Base-by-base conservation (phyloP, 2,329 filamentous ascomycete species). In the Phyllosticta citriasiana region DNA sequence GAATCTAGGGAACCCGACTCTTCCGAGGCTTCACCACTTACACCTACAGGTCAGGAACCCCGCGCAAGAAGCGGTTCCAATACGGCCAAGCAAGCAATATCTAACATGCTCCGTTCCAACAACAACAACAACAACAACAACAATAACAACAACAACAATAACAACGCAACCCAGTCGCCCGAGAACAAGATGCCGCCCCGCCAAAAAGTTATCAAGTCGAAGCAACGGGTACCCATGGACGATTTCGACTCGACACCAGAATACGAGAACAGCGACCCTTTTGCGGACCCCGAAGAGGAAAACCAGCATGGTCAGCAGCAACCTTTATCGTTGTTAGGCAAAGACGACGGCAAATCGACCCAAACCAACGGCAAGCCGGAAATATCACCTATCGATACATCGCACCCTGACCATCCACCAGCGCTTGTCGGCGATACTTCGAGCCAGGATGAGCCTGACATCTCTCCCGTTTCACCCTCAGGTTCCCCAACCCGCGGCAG, bases 381-480 rank as follows among this genome's bases (percentile, higher is more conserved):
- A 26, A 35, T 57, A 7, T 62, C 60, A 51, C 67, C 12, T 30
- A 63, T 24, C 65, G 65, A 59, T 62, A 55, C 51, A 7, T 53
- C 26, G 8, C 66, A 22, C 53, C 62, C 22, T 67, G 67, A 53
- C 68, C 71, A 80, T 63, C 85, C 84, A 26, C 88, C 88, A 4
- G 83, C 83, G 33, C 81, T 93, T 40, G 82, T 88, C 66, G 82
- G 82, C 24, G 88, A 91, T 71, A 85, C 81, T 5, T 89, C 87
- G 10, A 88, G 87, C 65, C 85, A 88, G 67, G 86, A 88, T 60
- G 85, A 82, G 24, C 55, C 50, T 9, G 55, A 57, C 25, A 47
- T 53, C 35, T 62, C 62, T 30, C 73, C 72, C 4, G 70, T 65
- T 55, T 75, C 73, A 3, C 71, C 71, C 2, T 73, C 72, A 10